phyloP scores from a whole-genome alignment of 768 basidiomycete species.

The Lentinula guzmanii region DNA sequence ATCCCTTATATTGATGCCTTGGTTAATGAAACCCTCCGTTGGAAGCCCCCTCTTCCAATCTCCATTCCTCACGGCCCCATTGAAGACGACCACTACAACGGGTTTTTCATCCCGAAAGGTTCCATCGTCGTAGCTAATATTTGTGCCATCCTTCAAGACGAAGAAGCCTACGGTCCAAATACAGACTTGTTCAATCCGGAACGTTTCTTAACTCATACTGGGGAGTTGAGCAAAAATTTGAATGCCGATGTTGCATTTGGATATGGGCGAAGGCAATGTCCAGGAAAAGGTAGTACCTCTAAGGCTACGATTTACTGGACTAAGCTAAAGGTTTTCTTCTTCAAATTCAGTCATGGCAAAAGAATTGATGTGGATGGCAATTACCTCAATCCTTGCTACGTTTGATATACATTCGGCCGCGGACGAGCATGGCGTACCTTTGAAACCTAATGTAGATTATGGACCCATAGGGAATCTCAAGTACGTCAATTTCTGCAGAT shows the following conservation, averaged over 20 bases:
- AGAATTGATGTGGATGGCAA: neutral
- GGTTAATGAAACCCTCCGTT: constrained; percentile 17
- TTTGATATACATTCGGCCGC: neutral
- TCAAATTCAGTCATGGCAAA: neutral
- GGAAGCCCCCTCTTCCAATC: constrained; percentile 11
- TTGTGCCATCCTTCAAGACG: constrained; percentile 14
- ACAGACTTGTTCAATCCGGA: constrained; percentile 24
- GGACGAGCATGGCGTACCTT: constrained; percentile 5
- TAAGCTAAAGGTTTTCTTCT: neutral
- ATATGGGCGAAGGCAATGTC: constrained; percentile 12
- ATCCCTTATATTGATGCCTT: constrained; percentile 20
- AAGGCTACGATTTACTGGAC: neutral
- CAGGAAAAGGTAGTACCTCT: neutral
- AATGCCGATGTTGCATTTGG: constrained; percentile 9
- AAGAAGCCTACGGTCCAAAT: constrained; percentile 19
- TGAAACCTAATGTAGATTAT: neutral
- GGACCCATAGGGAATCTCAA: neutral
- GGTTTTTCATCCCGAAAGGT: constrained; percentile 19
- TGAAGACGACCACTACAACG: constrained; percentile 21
- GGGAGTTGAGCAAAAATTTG: neutral
- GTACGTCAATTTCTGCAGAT: neutral
- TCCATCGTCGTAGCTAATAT: constrained; percentile 1
- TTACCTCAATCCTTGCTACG: neutral
- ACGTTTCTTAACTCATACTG: constrained; percentile 13
- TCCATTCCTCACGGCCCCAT: constrained; percentile 14